Evolutionary conservation across 2,329 filamentous ascomycete species (phyloP).

Genomic region (Onygenales sp.): DNA sequence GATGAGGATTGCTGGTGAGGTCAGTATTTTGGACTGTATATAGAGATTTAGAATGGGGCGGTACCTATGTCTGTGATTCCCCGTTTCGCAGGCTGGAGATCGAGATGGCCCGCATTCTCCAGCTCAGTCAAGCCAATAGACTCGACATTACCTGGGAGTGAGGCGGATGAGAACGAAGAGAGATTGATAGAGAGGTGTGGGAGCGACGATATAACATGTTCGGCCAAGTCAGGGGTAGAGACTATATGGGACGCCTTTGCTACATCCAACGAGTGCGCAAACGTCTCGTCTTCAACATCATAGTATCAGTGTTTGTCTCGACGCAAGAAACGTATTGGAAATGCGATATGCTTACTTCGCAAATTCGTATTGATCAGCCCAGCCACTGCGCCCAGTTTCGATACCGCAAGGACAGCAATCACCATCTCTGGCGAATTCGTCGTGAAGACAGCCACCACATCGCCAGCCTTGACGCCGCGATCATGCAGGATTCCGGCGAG

Average conservation of each 20-base stretch:
- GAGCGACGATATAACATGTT: conserved; percentile 24
- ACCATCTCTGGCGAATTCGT: conserved; percentile 43
- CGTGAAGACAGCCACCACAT: conserved; percentile 39
- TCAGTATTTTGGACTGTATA: too few species aligned
- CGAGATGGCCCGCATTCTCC: not conserved
- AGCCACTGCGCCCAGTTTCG: conserved; percentile 36
- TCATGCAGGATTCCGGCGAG: conserved; percentile 33
- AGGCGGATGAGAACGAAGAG: conserved; percentile 22
- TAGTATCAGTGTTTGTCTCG: not conserved
- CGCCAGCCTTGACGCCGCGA: conserved; percentile 27
- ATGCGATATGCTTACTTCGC: conserved; percentile 25
- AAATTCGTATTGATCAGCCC: conserved; percentile 40
- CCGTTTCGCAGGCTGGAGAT: not conserved
- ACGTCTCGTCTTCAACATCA: conserved; percentile 28
- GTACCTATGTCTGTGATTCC: not conserved
- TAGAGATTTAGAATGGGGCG: too few species aligned
- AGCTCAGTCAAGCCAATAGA: not conserved
- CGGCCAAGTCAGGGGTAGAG: conserved; percentile 35
- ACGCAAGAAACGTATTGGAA: too few species aligned
- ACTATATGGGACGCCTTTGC: conserved; percentile 33
- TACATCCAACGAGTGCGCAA: conserved; percentile 36
- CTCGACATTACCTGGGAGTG: not conserved
- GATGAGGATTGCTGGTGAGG: not conserved
- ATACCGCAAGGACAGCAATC: conserved; percentile 34
- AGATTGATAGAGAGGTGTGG: conserved; percentile 30